A percentile compares a stretch with the other conserved stretches of the same genome.
phyloP scores from a whole-genome alignment of 352 stramenopile species.

The Phytopythium mirpurense region DNA sequence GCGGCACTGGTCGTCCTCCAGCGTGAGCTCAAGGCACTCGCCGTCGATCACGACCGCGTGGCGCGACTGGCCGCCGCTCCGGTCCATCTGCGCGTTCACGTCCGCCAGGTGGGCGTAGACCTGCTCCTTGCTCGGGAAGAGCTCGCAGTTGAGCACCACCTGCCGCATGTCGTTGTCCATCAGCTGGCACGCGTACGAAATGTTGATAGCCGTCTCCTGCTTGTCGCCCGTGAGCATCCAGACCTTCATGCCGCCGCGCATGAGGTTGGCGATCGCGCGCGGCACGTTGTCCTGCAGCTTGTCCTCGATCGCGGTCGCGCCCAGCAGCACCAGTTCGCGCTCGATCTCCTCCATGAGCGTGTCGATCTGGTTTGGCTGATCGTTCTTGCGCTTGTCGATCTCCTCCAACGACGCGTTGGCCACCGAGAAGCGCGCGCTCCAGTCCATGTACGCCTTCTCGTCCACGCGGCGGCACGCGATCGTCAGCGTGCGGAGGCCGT shows the following conservation, averaged over 20 bases:
- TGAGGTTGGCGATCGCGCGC: constrained; percentile 80
- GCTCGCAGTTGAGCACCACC: constrained; percentile 56
- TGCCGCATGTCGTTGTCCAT: constrained; percentile 87
- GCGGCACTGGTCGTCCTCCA: constrained; percentile 47
- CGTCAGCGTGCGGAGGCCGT: constrained; percentile 81
- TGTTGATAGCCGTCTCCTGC: constrained; percentile 94
- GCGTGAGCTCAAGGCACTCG: constrained; percentile 57
- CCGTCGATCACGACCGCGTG: constrained; percentile 68
- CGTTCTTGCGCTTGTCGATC: constrained; percentile 78
- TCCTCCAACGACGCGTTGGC: constrained; percentile 69
- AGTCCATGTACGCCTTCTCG: constrained; percentile 54
- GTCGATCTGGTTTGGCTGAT: constrained; percentile 61
- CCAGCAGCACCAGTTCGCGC: constrained; percentile 72
- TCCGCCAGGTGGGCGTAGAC: constrained; percentile 29
- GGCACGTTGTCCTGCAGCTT: constrained; percentile 90
- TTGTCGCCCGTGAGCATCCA: constrained; percentile 95
- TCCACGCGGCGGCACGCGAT: constrained; percentile 59
- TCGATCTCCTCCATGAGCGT: constrained; percentile 76
- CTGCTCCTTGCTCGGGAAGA: constrained; percentile 48
- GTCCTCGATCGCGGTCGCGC: constrained; percentile 92
- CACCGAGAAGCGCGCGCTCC: constrained; percentile 54
- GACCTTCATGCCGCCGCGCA: constrained; percentile 85
- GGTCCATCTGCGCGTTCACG: constrained; percentile 24
- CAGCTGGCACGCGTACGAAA: constrained; percentile 87
- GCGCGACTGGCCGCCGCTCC: constrained; percentile 16